These are phyloP conservation scores for Pythium aphanidermatum DNA, from an alignment of 352 stramenopile genomes.

Conservation along the genomic window DNA sequence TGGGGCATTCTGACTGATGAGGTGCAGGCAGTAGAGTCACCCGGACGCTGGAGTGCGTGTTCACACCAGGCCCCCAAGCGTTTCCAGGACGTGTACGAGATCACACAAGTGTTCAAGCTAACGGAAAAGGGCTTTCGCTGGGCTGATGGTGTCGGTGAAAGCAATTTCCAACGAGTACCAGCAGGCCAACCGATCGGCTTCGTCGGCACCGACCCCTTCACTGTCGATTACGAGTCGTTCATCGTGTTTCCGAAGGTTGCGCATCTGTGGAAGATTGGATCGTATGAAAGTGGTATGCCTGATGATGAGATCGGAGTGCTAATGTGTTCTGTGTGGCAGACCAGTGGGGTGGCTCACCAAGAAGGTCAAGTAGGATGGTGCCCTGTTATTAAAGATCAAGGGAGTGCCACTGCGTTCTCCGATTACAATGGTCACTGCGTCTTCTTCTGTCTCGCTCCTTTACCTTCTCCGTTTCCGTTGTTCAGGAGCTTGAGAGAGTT, in stretches of 20 bases:
- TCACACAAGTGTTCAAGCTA: slow-evolving; percentile 62
- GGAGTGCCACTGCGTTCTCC: neutral
- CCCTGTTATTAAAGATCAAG: neutral
- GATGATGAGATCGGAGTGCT: neutral
- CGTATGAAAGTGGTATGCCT: slow-evolving; percentile 31
- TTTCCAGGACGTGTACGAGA: slow-evolving; percentile 31
- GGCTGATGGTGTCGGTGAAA: slow-evolving; percentile 40
- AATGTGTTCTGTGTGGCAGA: slow-evolving; percentile 14
- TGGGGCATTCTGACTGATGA: slow-evolving; percentile 47
- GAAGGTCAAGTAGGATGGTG: slow-evolving; percentile 4
- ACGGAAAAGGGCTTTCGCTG: slow-evolving; percentile 48
- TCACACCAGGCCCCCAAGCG: neutral
- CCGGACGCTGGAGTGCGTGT: too few species aligned
- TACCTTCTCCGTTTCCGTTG: neutral
- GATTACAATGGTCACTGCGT: slow-evolving; percentile 5
- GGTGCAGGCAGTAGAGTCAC: slow-evolving; percentile 25
- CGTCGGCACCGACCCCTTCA: slow-evolving; percentile 33
- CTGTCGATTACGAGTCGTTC: slow-evolving; percentile 49
- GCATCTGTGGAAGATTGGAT: slow-evolving; percentile 42
- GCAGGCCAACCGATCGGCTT: slow-evolving; percentile 39
- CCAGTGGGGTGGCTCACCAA: slow-evolving; percentile 50
- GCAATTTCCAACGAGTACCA: slow-evolving; percentile 53
- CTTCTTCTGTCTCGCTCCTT: neutral
- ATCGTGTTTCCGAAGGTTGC: slow-evolving; percentile 68
- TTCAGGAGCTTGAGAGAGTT: slow-evolving; percentile 32